Percentiles rank a stretch among this genome's conserved stretches.
Evolutionary conservation across 805 yeast species (phyloP).

Genomic region (Candida boidinii): DNA sequence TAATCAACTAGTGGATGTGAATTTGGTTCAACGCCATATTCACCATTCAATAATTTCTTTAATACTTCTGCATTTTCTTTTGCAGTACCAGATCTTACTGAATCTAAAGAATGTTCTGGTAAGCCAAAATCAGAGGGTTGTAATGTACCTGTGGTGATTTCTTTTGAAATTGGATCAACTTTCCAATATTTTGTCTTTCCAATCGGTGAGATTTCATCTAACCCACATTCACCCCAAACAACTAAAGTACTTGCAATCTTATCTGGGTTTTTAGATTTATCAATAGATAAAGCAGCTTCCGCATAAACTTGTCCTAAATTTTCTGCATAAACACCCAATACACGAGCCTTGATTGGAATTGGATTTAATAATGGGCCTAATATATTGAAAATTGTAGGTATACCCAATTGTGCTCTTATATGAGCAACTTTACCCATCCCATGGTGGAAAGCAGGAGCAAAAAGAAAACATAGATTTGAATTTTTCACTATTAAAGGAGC

Average conservation of each 20-base stretch:
- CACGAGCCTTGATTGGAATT: conserved; percentile 67
- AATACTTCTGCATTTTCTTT: conserved; percentile 67
- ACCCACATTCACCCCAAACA: conserved; percentile 87
- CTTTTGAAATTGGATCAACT: conserved; percentile 34
- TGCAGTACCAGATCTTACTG: conserved; percentile 82
- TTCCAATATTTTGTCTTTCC: conserved; percentile 81
- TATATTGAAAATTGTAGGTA: conserved; percentile 91
- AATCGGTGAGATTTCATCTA: conserved; percentile 90
- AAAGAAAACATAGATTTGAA: conserved; percentile 56
- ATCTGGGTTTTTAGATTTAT: conserved; percentile 13
- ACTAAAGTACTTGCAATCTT: conserved; percentile 53
- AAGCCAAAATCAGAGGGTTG: conserved; percentile 79
- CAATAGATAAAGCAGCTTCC: conserved; percentile 62
- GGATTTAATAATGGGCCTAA: conserved; percentile 95
- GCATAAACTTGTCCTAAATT: conserved; percentile 79
- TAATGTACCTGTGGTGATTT: conserved; percentile 32
- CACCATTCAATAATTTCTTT: conserved; percentile 32
- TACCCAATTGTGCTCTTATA: conserved; percentile 69
- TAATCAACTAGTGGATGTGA: conserved; percentile 75
- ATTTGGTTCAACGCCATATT: conserved; percentile 30
- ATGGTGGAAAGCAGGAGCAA: conserved; percentile 92
- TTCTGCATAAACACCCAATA: conserved; percentile 84
- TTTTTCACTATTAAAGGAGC: conserved; percentile 50
- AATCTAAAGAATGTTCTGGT: conserved; percentile 55
- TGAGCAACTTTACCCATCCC: conserved; percentile 81